Conservation (phyloP, 192 early-diverging fungal genomes). For the Umbelopsis isabellina region DNA sequence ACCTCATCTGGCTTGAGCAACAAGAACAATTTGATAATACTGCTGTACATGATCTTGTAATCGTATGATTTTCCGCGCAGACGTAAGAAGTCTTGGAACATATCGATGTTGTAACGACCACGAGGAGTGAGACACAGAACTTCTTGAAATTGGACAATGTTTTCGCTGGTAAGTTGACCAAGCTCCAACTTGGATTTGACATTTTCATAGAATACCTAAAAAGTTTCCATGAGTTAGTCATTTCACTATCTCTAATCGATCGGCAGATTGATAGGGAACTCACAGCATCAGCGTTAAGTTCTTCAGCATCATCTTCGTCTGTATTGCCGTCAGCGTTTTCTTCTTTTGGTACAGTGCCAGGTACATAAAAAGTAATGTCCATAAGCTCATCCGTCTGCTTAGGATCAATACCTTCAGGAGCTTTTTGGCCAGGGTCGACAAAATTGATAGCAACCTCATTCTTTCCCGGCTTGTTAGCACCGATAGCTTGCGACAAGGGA, state of each 20-base stretch:
- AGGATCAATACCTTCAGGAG: conserved; percentile 51
- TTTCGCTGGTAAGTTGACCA: conserved; percentile 84
- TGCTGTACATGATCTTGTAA: conserved; percentile 92
- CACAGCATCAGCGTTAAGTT: conserved; percentile 61
- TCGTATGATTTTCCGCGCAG: conserved; percentile 98
- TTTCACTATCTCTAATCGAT: not conserved
- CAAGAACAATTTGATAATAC: conserved; percentile 83
- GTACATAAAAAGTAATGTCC: conserved; percentile 92
- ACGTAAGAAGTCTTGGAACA: conserved; percentile 89
- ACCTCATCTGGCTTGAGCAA: conserved; percentile 93
- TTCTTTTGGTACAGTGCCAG: conserved; percentile 67
- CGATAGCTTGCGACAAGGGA: conserved; percentile 85
- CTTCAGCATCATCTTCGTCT: conserved; percentile 60
- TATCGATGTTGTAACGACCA: conserved; percentile 95
- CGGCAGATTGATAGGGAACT: not conserved
- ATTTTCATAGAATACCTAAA: conserved; percentile 79
- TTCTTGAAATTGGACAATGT: conserved; percentile 89
- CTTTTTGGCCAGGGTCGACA: conserved; percentile 61
- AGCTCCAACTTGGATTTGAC: conserved; percentile 92
- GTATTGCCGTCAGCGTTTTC: conserved; percentile 50
- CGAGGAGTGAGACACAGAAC: conserved; percentile 90
- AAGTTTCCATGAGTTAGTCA: not conserved
- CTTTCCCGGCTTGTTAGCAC: conserved; percentile 81
- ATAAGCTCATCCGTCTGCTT: conserved; percentile 80
- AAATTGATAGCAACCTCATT: conserved; percentile 95